Conservation (phyloP, 148 eudicot species). For the Spergularia marina region DNA sequence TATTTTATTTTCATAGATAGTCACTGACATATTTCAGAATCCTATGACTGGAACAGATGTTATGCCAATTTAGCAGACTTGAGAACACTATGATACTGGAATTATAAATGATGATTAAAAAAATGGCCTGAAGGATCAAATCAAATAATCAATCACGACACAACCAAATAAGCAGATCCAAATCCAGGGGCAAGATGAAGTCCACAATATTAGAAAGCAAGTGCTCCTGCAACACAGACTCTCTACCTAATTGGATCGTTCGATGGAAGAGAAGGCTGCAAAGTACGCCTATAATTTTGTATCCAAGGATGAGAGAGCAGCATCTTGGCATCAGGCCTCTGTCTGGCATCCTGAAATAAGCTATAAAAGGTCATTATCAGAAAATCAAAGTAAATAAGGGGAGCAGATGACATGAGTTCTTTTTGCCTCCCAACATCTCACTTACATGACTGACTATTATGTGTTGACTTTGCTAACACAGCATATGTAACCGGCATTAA, state of each 20-base stretch:
- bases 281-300: conserved; percentile 79
- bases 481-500: neutral
- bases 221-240: neutral
- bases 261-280: conserved; percentile 77
- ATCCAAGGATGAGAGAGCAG: conserved; percentile 98
- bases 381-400: neutral
- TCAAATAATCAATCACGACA: neutral
- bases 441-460: neutral
- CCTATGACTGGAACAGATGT: too few species aligned
- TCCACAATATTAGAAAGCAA: neutral
- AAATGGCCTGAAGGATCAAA: neutral
- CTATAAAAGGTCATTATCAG: conserved; percentile 25
- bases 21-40: too few species aligned
- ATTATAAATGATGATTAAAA: neutral
- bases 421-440: neutral
- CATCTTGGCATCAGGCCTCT: conserved; percentile 96
- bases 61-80: too few species aligned
- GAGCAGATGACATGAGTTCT: neutral
- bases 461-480: conserved; percentile 3
- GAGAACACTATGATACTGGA: neutral
- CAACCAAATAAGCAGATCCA: neutral
- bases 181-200: conserved; percentile 3
- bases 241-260: conserved; percentile 71
- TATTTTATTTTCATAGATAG: too few species aligned
- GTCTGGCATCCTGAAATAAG: conserved; percentile 89